Evolutionary conservation across 345 rosid genomes (phyloP).

Genomic region (Triadica sebifera): DNA sequence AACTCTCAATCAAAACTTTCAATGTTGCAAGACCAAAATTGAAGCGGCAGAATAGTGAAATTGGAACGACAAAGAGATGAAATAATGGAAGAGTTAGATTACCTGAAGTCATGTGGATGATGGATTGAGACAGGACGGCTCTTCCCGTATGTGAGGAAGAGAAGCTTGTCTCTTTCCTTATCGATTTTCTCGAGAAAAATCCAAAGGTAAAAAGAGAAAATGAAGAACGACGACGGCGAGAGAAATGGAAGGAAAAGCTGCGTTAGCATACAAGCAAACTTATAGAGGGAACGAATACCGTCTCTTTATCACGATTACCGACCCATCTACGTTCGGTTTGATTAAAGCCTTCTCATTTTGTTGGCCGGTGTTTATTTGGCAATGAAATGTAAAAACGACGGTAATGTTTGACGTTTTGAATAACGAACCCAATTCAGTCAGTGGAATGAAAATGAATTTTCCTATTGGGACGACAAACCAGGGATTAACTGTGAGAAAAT

Average conservation of each 20-base stretch:
- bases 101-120: constrained; percentile 19
- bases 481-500: no score
- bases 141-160: neutral
- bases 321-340: neutral
- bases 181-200: constrained; percentile 6
- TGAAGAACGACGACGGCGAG: no score
- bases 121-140: neutral
- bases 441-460: no score
- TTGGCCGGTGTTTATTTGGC: neutral
- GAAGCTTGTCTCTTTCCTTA: neutral
- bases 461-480: no score
- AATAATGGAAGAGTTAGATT: neutral
- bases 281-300: no score
- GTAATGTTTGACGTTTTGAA: constrained; percentile 10
- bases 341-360: neutral
- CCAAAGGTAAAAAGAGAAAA: neutral
- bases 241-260: neutral
- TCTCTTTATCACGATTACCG: neutral
- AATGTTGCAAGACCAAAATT: neutral
- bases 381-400: neutral
- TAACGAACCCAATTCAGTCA: neutral
- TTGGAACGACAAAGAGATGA: neutral
- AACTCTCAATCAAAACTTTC: neutral
- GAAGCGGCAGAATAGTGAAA: neutral
- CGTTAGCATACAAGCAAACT: neutral